Percentiles rank a stretch among this genome's conserved stretches.
Conservation (phyloP, 257 asterid genomes). For the Echites panduratus region DNA sequence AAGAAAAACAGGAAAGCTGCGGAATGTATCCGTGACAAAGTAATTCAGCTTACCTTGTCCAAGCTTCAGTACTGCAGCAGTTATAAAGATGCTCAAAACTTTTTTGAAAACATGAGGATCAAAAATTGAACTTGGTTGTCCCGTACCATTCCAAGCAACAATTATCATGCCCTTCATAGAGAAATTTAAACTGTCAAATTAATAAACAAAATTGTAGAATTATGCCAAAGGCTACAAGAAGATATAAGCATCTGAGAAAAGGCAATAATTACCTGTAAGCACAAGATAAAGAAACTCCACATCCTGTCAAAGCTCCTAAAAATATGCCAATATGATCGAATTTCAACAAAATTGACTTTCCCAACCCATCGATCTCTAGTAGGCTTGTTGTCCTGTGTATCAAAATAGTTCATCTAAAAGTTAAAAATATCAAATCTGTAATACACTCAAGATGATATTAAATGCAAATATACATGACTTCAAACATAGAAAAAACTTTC, state of each 20-base stretch:
- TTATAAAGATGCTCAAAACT: conserved; percentile 88
- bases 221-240: conserved; percentile 12
- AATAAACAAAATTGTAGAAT: conserved; percentile 14
- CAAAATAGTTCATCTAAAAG: conserved; percentile 16
- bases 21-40: not conserved
- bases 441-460: not conserved
- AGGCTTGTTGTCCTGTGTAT: conserved; percentile 53
- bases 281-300: conserved; percentile 98
- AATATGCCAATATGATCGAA: conserved; percentile 92
- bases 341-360: conserved; percentile 96
- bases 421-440: conserved; percentile 2
- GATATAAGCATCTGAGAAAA: conserved; percentile 15
- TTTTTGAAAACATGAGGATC: conserved; percentile 63
- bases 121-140: conserved; percentile 58
- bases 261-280: conserved; percentile 70
- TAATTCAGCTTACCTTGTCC: conserved; percentile 68
- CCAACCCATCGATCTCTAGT: conserved; percentile 86
- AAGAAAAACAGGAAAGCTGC: not conserved
- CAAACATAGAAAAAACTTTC: not conserved
- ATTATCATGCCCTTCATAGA: conserved; percentile 85
- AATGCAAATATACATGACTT: not conserved
- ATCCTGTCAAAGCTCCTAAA: conserved; percentile 96
- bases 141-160: conserved; percentile 90
- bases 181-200: conserved; percentile 25
- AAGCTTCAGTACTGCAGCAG: conserved; percentile 94